Evolutionary conservation across 2,329 filamentous ascomycete species (phyloP), one percentile per base, ranked within the genome.

Genomic region (Neofusicoccum sp.): DNA sequence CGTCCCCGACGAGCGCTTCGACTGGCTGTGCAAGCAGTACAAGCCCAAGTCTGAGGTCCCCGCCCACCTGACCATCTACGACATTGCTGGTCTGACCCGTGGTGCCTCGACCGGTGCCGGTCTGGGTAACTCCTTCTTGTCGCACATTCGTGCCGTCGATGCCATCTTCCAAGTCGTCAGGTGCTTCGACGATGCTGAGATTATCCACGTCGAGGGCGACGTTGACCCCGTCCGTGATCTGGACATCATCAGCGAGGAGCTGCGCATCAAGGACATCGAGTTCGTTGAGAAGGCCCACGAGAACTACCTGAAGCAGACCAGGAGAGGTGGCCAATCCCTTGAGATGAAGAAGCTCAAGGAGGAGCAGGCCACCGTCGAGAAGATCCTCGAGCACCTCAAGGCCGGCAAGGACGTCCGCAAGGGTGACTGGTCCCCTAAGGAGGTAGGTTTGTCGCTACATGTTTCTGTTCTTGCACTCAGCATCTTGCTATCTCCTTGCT

Each of bases 181-280:
- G 72, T 96, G 91, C 82, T 97, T 99, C 81, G 96, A 99, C 76
- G 95, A 99, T 84, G 95, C 94, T 65, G 95, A 99, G 81, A 99
- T 99, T 73, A 98, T 97, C 72, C 95, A 99, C 85, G 93, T 99
- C 69, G 96, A 99, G 84, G 96, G 95, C 77, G 95, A 99, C 73
- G 96, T 99, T 71, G 91, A 99, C 81, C 96, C 95, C 37, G 87
- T 91, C 65, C 89, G 95, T 75, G 95, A 99, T 84, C 80, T 99
- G 70, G 91, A 92, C 74, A 99, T 99, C 78, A 98, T 99, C 80
- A 92, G 89, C 77, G 93, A 98, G 76, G 95, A 99, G 82, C 83
- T 99, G 74, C 89, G 94, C 67, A 89, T 97, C 78, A 99, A 99
- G 84, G 95, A 99, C 80, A 97, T 97, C 68, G 96, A 99, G 83